Evolutionary conservation across 345 rosid genomes (phyloP).

Genomic region (Eucalyptus urophylla): DNA sequence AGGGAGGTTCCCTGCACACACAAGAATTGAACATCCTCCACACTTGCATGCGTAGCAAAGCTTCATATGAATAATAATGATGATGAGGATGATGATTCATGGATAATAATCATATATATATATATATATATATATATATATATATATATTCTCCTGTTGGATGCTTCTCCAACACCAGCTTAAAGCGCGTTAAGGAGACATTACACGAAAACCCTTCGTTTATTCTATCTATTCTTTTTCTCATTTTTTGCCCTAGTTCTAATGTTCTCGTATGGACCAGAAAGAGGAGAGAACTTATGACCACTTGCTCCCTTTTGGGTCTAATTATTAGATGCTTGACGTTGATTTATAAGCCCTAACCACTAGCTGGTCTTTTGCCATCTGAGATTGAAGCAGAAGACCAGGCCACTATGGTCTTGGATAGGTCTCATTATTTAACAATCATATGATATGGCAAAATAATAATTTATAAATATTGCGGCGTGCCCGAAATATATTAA

Average conservation of each 20-base stretch:
- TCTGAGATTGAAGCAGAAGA: background rate
- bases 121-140: background rate
- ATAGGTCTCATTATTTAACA: background rate
- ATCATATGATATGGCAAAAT: background rate
- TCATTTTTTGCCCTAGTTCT: background rate
- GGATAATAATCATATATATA: background rate
- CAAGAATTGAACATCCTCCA: background rate
- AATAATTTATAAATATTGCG: background rate
- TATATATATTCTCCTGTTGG: background rate
- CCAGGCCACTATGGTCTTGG: background rate
- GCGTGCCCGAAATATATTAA: background rate
- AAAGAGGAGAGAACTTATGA: background rate
- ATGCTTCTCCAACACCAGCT: background rate
- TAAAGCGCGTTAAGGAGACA: background rate
- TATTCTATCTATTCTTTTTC: background rate
- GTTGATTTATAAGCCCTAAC: background rate
- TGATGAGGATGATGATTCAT: background rate
- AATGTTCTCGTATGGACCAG: background rate
- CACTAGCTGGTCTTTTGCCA: background rate
- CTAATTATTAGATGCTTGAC: background rate
- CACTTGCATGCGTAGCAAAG: background rate
- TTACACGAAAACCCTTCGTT: background rate
- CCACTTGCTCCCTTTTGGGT: background rate
- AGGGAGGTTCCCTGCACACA: background rate
- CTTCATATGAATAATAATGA: background rate